A percentile compares a stretch with the other conserved stretches of the same genome.
These are phyloP conservation scores for Teratosphaeria gauchensis DNA, from an alignment of 2,329 filamentous ascomycete genomes.

Conservation along the genomic window DNA sequence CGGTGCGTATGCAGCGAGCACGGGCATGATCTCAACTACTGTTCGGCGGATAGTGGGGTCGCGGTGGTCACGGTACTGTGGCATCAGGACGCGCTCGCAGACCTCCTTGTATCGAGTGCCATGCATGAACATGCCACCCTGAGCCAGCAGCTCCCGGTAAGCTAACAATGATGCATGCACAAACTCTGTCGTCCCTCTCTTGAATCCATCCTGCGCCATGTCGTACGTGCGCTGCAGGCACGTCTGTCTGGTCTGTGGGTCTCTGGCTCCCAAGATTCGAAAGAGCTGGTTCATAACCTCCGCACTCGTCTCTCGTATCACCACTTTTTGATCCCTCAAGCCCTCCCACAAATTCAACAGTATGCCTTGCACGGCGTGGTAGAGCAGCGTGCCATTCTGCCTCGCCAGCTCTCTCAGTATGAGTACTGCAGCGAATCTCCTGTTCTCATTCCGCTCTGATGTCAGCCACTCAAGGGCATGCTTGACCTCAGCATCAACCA, in stretches of 20 bases:
- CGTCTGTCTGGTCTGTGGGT: constrained; percentile 72
- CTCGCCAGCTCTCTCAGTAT: constrained; percentile 82
- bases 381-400: constrained; percentile 91
- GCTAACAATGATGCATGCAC: constrained; percentile 92
- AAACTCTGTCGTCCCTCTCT: constrained; percentile 70
- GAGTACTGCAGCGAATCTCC: constrained; percentile 85
- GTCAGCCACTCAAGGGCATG: constrained; percentile 95
- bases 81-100: constrained; percentile 72
- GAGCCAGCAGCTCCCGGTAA: constrained; percentile 82
- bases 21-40: constrained; percentile 82
- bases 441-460: constrained; percentile 84
- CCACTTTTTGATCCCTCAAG: constrained; percentile 75
- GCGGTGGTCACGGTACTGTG: constrained; percentile 79
- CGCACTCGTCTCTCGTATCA: constrained; percentile 84
- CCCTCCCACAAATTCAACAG: constrained; percentile 96
- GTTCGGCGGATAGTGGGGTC: constrained; percentile 82
- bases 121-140: constrained; percentile 99
- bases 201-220: constrained; percentile 71
- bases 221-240: constrained; percentile 90
- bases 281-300: constrained; percentile 93
- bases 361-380: constrained; percentile 87
- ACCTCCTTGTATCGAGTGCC: constrained; percentile 75
- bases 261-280: constrained; percentile 87
- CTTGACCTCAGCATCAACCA: constrained; percentile 95
- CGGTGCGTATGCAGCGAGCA: constrained; percentile 85